Conservation (phyloP, 2,329 filamentous ascomycete species). For the Albifimbria verrucaria region DNA sequence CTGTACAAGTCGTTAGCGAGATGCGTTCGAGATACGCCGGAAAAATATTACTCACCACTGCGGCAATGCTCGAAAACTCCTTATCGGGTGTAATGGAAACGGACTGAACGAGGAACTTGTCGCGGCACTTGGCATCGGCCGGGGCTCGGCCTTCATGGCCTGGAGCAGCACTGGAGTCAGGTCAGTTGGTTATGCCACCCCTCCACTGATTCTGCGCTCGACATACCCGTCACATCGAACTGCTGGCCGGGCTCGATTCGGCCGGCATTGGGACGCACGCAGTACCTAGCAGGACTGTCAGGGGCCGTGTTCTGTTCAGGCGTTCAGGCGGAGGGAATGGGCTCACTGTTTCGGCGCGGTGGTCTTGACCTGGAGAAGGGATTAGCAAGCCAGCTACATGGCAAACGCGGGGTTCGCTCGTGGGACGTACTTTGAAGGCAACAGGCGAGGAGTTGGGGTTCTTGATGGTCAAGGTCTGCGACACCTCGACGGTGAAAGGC, state of each 20-base stretch:
- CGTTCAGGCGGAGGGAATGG: slow-evolving; percentile 14
- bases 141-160: slow-evolving; percentile 97
- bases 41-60: slow-evolving; percentile 61
- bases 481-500: slow-evolving; percentile 64
- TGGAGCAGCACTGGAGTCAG: slow-evolving; percentile 74
- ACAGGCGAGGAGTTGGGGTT: slow-evolving; percentile 62
- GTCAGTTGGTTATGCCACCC: not conserved
- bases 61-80: slow-evolving; percentile 75
- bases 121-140: slow-evolving; percentile 81
- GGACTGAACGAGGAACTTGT: slow-evolving; percentile 97
- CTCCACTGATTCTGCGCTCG: too few species aligned
- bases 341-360: slow-evolving; percentile 97
- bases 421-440: slow-evolving; percentile 63
- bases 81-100: slow-evolving; percentile 79
- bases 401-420: not conserved
- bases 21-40: slow-evolving; percentile 3
- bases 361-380: slow-evolving; percentile 79
- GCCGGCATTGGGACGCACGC: slow-evolving; percentile 93
- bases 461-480: slow-evolving; percentile 61
- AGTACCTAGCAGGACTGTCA: slow-evolving; percentile 66
- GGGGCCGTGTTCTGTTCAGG: slow-evolving; percentile 11
- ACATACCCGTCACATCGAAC: slow-evolving; percentile 87
- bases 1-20: slow-evolving; percentile 37
- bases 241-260: slow-evolving; percentile 86
- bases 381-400: slow-evolving; percentile 11